phyloP scores from a whole-genome alignment of 768 basidiomycete species.

The Rhodotorula kratochvilovae region DNA sequence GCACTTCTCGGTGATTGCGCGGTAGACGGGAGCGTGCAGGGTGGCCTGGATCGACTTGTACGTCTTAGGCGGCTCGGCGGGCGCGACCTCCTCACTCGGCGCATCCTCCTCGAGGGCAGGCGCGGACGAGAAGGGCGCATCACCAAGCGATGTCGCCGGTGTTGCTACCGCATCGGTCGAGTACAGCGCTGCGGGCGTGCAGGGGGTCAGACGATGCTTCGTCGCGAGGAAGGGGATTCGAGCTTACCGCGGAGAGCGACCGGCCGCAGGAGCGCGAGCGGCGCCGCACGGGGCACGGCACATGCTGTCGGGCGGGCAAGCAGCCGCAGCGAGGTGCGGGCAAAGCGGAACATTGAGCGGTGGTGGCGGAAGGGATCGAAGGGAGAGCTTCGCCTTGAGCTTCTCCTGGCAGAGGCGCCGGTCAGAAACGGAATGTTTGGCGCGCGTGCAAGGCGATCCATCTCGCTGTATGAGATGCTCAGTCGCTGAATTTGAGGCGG shows the following conservation, averaged over 20 bases:
- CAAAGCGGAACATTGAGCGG: slow-evolving; percentile 17
- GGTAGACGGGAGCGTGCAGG: slow-evolving; percentile 37
- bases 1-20: slow-evolving; percentile 39
- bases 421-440: background rate
- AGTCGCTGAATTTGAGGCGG: too few relatives aligned
- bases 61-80: background rate
- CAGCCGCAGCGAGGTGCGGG: slow-evolving; percentile 1
- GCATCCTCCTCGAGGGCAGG: background rate
- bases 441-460: too few relatives aligned
- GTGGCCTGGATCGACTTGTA: slow-evolving; percentile 31
- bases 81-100: background rate
- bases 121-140: background rate
- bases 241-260: background rate
- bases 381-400: background rate
- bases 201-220: background rate
- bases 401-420: background rate
- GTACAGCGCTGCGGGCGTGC: background rate
- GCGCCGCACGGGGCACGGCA: too few relatives aligned
- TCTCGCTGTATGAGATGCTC: too few relatives aligned
- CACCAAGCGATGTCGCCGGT: background rate
- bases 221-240: background rate
- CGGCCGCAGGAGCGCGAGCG: background rate
- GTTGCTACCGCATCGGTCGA: background rate
- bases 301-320: background rate
- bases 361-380: background rate